phyloP scores from a whole-genome alignment of 306 rosid species.

The Malus orientalis region DNA sequence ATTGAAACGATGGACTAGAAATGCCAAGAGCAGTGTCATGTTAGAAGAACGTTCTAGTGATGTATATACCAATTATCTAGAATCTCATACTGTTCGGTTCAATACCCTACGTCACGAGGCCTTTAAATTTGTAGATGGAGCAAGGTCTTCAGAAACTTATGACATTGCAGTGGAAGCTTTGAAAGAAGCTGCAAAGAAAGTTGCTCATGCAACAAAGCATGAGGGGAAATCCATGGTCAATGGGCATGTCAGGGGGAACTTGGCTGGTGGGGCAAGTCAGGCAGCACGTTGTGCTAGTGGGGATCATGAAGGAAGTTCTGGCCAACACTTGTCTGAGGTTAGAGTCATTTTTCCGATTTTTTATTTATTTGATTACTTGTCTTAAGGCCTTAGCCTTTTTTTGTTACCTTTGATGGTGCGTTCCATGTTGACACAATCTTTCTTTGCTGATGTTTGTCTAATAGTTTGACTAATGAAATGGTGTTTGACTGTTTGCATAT shows the following conservation, averaged over 20 bases:
- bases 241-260: conserved; percentile 48
- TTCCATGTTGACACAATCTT: background rate
- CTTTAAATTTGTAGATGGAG: conserved; percentile 81
- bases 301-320: conserved; percentile 43
- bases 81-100: conserved; percentile 93
- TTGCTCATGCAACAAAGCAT: conserved; percentile 46
- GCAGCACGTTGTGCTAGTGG: conserved; percentile 31
- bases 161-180: conserved; percentile 63
- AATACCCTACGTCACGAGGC: conserved; percentile 81
- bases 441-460: background rate
- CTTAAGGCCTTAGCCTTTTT: background rate
- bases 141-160: conserved; percentile 58
- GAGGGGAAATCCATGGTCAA: conserved; percentile 50
- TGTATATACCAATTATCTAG: conserved; percentile 75
- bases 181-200: conserved; percentile 64
- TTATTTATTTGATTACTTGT: background rate
- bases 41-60: conserved; percentile 72
- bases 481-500: background rate
- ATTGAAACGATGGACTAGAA: conserved; percentile 96
- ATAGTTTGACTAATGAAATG: background rate
- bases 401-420: background rate
- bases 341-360: conserved; percentile 25
- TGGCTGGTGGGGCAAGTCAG: conserved; percentile 35
- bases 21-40: conserved; percentile 87
- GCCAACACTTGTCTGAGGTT: conserved; percentile 69